phyloP scores from a whole-genome alignment of 164 flowering plant genomes.

The Euptelea pleiosperma region DNA sequence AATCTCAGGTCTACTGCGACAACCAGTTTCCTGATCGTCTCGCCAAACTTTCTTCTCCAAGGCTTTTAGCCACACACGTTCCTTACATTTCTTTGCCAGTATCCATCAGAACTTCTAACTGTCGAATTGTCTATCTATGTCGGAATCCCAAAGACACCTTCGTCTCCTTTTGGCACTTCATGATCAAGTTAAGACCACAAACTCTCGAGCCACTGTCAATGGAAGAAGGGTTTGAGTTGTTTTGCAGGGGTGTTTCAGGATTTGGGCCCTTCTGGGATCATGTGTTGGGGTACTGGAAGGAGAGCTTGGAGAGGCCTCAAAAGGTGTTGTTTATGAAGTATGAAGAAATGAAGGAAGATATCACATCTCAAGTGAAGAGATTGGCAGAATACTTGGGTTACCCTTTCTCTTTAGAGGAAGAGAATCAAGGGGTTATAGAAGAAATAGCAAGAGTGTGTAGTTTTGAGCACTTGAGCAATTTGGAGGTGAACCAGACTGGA shows the following conservation, averaged over 20 bases:
- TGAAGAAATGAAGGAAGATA: constrained; percentile 23
- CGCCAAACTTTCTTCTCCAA: constrained; percentile 11
- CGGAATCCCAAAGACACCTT: constrained; percentile 24
- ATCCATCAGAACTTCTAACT: constrained; percentile 16
- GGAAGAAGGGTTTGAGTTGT: constrained; percentile 9
- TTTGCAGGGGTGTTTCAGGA: constrained; percentile 13
- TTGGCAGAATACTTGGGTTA: constrained; percentile 13
- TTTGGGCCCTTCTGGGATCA: constrained; percentile 22
- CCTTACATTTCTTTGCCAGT: constrained; percentile 14
- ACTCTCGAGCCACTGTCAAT: background rate
- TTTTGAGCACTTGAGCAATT: constrained; percentile 11
- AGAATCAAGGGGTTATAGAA: constrained; percentile 11
- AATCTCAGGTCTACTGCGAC: constrained; percentile 6
- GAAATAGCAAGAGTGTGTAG: constrained; percentile 19
- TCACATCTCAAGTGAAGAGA: constrained; percentile 11
- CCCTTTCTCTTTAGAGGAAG: constrained; percentile 17
- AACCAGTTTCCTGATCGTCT: constrained; percentile 7
- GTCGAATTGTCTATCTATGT: constrained; percentile 21
- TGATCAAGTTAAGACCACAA: background rate
- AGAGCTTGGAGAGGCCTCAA: constrained; percentile 12
- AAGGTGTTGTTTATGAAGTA: constrained; percentile 22
- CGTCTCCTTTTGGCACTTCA: constrained; percentile 19
- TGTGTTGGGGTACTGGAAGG: constrained; percentile 2
- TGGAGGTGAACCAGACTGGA: constrained; percentile 15
- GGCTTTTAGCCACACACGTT: constrained; percentile 24